phyloP scores from a whole-genome alignment of 2,329 filamentous ascomycete genomes.

The Neofusicoccum laricinum region DNA sequence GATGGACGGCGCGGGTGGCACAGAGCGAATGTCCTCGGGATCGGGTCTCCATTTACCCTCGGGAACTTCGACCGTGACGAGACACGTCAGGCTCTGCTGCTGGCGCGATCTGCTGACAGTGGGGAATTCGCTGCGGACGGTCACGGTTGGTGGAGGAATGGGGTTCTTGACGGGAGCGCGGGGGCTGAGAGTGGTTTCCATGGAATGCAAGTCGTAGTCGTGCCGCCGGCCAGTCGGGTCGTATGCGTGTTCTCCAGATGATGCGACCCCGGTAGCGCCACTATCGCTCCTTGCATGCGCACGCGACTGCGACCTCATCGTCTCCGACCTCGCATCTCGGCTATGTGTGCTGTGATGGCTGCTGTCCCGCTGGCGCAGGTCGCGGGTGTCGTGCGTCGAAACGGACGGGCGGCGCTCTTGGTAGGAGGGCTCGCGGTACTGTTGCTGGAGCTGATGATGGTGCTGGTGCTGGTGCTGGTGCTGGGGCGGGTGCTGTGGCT shows the following conservation, averaged over 20 bases:
- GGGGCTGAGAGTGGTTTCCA: conserved; percentile 80
- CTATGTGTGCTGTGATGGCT: conserved; percentile 21
- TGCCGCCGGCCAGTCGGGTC: conserved; percentile 70
- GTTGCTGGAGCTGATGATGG: too few species aligned
- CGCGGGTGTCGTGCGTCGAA: conserved; percentile 8
- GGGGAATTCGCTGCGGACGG: conserved; percentile 93
- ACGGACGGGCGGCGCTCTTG: conserved; percentile 29
- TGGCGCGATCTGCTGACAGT: conserved; percentile 88
- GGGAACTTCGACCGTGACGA: conserved; percentile 90
- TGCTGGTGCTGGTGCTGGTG: neutral
- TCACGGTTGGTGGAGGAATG: conserved; percentile 88
- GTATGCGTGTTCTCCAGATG: conserved; percentile 77
- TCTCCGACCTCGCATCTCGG: conserved; percentile 26
- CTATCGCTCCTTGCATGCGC: conserved; percentile 75
- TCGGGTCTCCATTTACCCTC: conserved; percentile 89
- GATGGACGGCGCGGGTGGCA: conserved; percentile 50
- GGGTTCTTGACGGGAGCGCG: conserved; percentile 72
- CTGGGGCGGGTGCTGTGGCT: neutral
- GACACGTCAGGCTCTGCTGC: conserved; percentile 90
- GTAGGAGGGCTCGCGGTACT: conserved; percentile 24
- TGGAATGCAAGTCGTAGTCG: conserved; percentile 93
- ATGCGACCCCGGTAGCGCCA: conserved; percentile 52
- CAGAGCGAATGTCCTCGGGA: conserved; percentile 67
- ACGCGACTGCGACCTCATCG: conserved; percentile 38
- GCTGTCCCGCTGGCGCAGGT: conserved; percentile 26